Base-by-base conservation (phyloP, 257 asterid species). In the Misopates orontium region DNA sequence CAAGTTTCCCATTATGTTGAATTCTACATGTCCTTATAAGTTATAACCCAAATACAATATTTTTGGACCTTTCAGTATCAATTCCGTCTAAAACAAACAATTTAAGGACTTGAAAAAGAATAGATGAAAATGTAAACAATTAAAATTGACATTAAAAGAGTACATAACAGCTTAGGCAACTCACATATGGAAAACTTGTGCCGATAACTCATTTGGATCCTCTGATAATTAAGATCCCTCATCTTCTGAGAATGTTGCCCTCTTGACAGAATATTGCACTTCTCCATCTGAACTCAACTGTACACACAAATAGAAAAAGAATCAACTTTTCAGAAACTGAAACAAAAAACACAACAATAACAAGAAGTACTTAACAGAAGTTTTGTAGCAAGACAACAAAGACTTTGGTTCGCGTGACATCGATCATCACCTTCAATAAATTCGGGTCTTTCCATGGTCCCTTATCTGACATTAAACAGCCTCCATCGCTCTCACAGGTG, bases 371-470 rank as follows among this genome's bases (percentile, higher is more conserved):
- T 28, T 63, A 16, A n/a, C 17, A 39, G 49, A 71, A 47, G 24
- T 32, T 23, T 14, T 25, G 1, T 36, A 20, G 14, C 5, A 51
- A 10, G 18, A 48, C 14, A 17, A 56, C 22, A 13, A 10, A 23
- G 40, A 39, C 49, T 28, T 0, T 18, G 24, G 50, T 59, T 20
- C 39, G 40, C 64, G 19, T 20, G 17, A 16, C 14, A 16, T 11
- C 40, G 14, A 50, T 49, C n/a, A 39, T 67, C 64, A 78, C 82
- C 81, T 78, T 73, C 64, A 62, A 24, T 28, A 75, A 19, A 45
- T 67, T 71, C 55, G 64, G 70, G 71, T 77, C 81, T n/a, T 74
- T 77, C 88, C 85, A 82, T 0, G 87, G 87, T 44, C 87, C 87
- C 66, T 77, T 79, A 60, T 79, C 83, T 1, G 87, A 79, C 65